Conservation (phyloP, 805 yeast species). For the Yamadazyma phyllophila region DNA sequence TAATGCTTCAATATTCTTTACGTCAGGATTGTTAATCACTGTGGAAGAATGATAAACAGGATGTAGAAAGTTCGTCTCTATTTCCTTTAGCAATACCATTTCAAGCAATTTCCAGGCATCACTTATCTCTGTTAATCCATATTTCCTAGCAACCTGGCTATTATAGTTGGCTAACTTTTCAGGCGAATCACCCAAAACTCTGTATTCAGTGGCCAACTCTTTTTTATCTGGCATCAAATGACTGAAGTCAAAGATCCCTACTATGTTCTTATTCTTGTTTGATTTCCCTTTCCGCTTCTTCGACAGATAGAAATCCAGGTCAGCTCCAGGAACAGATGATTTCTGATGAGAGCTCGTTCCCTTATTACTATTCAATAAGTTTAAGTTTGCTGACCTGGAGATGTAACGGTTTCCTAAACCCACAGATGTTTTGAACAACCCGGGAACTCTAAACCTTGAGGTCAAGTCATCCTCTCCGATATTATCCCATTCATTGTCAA, state of each 20-base stretch:
- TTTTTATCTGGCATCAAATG: slow-evolving; percentile 73
- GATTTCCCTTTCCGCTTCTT: slow-evolving; percentile 18
- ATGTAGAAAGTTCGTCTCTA: slow-evolving; percentile 19
- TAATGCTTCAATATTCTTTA: slow-evolving; percentile 13
- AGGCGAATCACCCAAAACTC: slow-evolving; percentile 62
- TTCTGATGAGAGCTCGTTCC: slow-evolving; percentile 33
- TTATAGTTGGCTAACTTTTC: slow-evolving; percentile 67
- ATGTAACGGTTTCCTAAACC: slow-evolving; percentile 37
- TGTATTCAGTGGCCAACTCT: slow-evolving; percentile 66
- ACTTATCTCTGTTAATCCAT: slow-evolving; percentile 61
- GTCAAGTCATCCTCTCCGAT: slow-evolving; percentile 54
- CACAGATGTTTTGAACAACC: slow-evolving; percentile 41
- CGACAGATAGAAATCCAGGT: slow-evolving; percentile 17
- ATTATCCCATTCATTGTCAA: slow-evolving; percentile 68
- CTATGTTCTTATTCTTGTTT: slow-evolving; percentile 48
- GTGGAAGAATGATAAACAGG: slow-evolving; percentile 12
- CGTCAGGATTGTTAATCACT: slow-evolving; percentile 7
- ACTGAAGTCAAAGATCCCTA: slow-evolving; percentile 61
- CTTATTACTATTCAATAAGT: slow-evolving; percentile 36
- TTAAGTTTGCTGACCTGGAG: slow-evolving; percentile 16
- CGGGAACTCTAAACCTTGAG: slow-evolving; percentile 50
- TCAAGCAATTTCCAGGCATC: slow-evolving; percentile 72
- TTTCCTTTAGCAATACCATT: slow-evolving; percentile 44
- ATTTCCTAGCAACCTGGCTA: slow-evolving; percentile 62
- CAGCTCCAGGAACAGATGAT: slow-evolving; percentile 37